phyloP scores from a whole-genome alignment of 2,329 filamentous ascomycete species.

The Talaromyces amestolkiae region DNA sequence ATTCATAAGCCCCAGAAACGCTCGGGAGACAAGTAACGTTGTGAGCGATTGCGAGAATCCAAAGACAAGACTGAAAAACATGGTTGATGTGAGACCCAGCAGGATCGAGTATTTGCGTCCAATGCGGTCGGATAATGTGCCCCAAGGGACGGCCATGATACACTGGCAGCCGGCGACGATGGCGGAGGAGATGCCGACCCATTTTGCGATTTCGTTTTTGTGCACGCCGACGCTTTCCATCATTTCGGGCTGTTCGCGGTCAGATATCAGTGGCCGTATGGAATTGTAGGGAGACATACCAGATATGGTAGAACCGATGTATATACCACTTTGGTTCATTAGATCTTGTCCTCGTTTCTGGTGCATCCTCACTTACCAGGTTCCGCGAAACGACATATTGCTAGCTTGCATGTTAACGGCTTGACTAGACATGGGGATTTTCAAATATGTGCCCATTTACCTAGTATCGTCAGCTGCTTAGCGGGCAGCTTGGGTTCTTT shows the following conservation, averaged over 20 bases:
- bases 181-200: conserved; percentile 72
- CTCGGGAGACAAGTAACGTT: conserved; percentile 76
- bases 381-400: conserved; percentile 75
- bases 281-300: conserved; percentile 29
- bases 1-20: conserved; percentile 77
- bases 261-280: neutral
- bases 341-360: conserved; percentile 35
- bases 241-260: conserved; percentile 66
- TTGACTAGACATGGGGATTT: neutral
- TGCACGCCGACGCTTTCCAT: conserved; percentile 73
- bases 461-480: conserved; percentile 74
- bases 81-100: conserved; percentile 69
- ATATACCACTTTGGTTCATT: conserved; percentile 47
- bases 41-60: conserved; percentile 75
- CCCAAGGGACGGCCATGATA: conserved; percentile 70
- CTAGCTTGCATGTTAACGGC: conserved; percentile 40
- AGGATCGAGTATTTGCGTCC: conserved; percentile 84
- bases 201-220: conserved; percentile 67
- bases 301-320: conserved; percentile 68
- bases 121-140: conserved; percentile 70
- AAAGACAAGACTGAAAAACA: conserved; percentile 77
- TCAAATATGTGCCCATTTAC: conserved; percentile 48
- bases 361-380: conserved; percentile 47
- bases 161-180: conserved; percentile 72
- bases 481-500: conserved; percentile 64